Conservation (phyloP, 768 basidiomycete genomes). For the Strobilomyces dryophilus region DNA sequence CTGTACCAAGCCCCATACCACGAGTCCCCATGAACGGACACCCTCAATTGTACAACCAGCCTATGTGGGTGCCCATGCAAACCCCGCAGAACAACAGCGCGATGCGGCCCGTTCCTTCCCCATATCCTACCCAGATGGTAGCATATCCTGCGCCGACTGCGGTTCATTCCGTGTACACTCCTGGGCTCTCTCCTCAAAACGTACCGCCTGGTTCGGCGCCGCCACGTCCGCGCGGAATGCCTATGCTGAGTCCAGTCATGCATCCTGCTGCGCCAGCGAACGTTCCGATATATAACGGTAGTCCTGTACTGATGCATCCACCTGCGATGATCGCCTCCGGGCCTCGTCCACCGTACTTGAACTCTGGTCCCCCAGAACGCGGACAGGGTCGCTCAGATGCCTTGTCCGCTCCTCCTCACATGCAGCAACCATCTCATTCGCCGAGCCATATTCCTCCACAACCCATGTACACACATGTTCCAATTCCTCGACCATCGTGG, state of each 20-base stretch:
- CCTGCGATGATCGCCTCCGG: slow-evolving; percentile 37
- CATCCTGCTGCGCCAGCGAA: slow-evolving; percentile 45
- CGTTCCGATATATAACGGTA: slow-evolving; percentile 56
- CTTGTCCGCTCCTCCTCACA: slow-evolving; percentile 36
- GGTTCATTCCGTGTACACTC: slow-evolving; percentile 46
- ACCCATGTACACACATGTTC: slow-evolving; percentile 28
- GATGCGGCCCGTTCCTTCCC: slow-evolving; percentile 54
- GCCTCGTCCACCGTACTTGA: slow-evolving; percentile 36
- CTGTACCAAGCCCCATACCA: slow-evolving; percentile 61
- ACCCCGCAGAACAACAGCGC: slow-evolving; percentile 43
- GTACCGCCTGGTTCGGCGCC: slow-evolving; percentile 31
- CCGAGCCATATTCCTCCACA: slow-evolving; percentile 25
- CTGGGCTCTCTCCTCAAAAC: slow-evolving; percentile 38
- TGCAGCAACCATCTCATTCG: slow-evolving; percentile 35
- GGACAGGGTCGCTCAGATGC: slow-evolving; percentile 47
- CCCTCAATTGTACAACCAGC: slow-evolving; percentile 54
- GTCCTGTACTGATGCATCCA: slow-evolving; percentile 63
- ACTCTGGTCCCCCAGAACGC: slow-evolving; percentile 47
- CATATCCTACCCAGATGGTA: slow-evolving; percentile 63
- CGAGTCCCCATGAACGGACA: slow-evolving; percentile 63
- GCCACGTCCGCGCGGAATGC: slow-evolving; percentile 47
- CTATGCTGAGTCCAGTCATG: slow-evolving; percentile 73
- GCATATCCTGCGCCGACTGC: slow-evolving; percentile 55
- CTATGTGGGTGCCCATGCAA: slow-evolving; percentile 62
- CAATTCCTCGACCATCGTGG: slow-evolving; percentile 30